Percentiles rank a stretch among this genome's conserved stretches.
phyloP scores from a whole-genome alignment of 208 protist species.

The Leishmania tropica region DNA sequence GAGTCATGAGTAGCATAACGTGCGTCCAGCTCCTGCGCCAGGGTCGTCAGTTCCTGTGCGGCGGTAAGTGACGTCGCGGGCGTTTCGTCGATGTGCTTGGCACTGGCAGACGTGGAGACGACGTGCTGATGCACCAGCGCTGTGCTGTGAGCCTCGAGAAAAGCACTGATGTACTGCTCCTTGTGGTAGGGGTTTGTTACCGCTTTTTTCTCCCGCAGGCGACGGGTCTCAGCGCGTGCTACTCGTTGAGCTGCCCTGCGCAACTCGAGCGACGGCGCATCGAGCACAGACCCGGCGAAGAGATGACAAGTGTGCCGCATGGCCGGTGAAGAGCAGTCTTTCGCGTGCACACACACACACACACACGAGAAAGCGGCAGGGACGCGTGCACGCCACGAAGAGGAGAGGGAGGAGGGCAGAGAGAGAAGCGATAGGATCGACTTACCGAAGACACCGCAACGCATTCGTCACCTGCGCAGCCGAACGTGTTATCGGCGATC shows the following conservation, averaged over 20 bases:
- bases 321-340: not conserved
- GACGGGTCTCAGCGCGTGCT: conserved; percentile 13
- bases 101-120: not conserved
- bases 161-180: conserved; percentile 74
- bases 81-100: not conserved
- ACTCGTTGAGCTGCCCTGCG: conserved; percentile 16
- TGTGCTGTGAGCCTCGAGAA: conserved; percentile 60
- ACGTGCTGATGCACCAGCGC: conserved; percentile 18
- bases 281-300: conserved; percentile 6
- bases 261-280: conserved; percentile 12
- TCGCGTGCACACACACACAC: not conserved
- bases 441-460: not conserved
- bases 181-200: conserved; percentile 55
- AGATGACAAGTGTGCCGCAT: conserved; percentile 2
- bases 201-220: conserved; percentile 1
- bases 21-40: conserved; percentile 27
- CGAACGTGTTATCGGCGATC: not conserved
- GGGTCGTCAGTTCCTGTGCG: conserved; percentile 2
- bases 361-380: not conserved
- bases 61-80: not conserved
- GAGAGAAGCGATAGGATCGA: not conserved
- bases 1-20: conserved; percentile 1
- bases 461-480: not conserved
- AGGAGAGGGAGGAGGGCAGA: not conserved
- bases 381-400: not conserved